Evolutionary conservation across 176 grass and related monocot genomes (phyloP).

Genomic region (Hordeum marinum): DNA sequence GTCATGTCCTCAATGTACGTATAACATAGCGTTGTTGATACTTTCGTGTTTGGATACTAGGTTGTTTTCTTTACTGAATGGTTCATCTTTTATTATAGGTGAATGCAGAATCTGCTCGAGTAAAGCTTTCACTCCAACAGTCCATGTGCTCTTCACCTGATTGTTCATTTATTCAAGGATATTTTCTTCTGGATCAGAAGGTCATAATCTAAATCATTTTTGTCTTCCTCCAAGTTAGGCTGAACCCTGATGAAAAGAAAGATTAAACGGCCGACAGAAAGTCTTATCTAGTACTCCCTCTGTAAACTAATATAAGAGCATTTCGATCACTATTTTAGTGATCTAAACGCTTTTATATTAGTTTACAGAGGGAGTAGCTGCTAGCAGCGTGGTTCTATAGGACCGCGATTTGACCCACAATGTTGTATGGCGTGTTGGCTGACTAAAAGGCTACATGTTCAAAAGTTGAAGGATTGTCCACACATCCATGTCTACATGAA

Average conservation of each 20-base stretch:
- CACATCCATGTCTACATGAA: too few species aligned
- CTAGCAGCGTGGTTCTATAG: background rate
- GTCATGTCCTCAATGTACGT: constrained; percentile 75
- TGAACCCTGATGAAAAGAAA: constrained; percentile 4
- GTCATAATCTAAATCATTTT: constrained; percentile 28
- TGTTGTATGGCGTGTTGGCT: too few species aligned
- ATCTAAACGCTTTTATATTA: background rate
- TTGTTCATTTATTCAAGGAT: constrained; percentile 82
- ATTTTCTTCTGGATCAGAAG: constrained; percentile 84
- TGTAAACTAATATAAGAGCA: too few species aligned
- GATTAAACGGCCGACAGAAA: background rate
- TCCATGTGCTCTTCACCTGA: constrained; percentile 74
- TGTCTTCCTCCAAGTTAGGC: constrained; percentile 14
- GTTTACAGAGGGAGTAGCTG: background rate
- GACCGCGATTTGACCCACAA: too few species aligned
- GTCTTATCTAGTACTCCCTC: background rate
- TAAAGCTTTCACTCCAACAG: constrained; percentile 84
- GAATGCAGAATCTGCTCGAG: constrained; percentile 63
- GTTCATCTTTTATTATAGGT: constrained; percentile 40
- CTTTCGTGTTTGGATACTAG: background rate
- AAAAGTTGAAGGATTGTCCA: too few species aligned
- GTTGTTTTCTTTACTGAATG: constrained; percentile 8
- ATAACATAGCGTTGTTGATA: constrained; percentile 13
- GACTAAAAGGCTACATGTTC: too few species aligned
- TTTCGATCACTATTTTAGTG: too few species aligned